A percentile compares a stretch with the other conserved stretches of the same genome.
Conservation (phyloP, 441 rosid species). For the Francoa sonchifolia region DNA sequence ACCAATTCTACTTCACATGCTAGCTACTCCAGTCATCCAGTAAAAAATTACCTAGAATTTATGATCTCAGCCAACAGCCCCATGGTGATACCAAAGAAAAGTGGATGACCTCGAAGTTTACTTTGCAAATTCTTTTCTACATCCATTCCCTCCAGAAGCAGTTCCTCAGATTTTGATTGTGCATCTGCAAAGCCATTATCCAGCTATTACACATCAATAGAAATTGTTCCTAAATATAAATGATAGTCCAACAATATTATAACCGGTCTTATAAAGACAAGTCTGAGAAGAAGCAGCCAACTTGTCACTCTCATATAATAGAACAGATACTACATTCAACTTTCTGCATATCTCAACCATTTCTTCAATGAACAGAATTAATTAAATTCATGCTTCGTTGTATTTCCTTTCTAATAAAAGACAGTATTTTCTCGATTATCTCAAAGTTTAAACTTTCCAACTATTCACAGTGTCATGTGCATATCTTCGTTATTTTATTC, state of each 20-base stretch:
- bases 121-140: conserved; percentile 29
- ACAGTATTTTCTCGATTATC: no score
- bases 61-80: conserved; percentile 94
- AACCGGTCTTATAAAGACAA: no score
- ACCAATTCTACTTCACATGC: conserved; percentile 4
- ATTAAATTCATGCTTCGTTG: neutral
- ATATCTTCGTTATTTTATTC: no score
- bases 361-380: neutral
- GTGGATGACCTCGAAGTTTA: conserved; percentile 73
- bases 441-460: no score
- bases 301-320: neutral
- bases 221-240: no score
- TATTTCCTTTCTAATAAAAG: no score
- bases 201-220: conserved; percentile 12
- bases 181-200: conserved; percentile 37
- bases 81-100: conserved; percentile 89
- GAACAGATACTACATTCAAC: neutral
- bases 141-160: conserved; percentile 21
- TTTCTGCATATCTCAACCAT: neutral
- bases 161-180: conserved; percentile 26
- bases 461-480: no score
- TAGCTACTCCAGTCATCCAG: conserved; percentile 6
- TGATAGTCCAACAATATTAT: no score
- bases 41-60: conserved; percentile 72
- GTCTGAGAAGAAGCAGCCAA: neutral